These are phyloP conservation scores for Nyssa sinensis DNA, from an alignment of 148 eudicot genomes.

Conservation along the genomic window DNA sequence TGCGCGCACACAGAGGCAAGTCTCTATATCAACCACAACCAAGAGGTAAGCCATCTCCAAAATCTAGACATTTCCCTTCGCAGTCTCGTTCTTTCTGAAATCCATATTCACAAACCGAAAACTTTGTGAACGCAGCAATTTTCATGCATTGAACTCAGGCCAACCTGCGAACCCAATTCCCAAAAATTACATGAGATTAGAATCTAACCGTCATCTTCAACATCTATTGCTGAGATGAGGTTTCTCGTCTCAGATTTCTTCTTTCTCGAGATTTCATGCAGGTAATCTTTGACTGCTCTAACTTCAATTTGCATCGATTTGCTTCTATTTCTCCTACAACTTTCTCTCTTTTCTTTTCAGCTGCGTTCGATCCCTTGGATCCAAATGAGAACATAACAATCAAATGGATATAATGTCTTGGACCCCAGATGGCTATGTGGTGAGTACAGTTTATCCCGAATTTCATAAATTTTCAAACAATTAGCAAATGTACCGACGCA, in stretches of 20 bases:
- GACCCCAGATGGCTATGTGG: constrained; percentile 88
- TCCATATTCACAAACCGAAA: no score
- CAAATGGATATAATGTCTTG: constrained; percentile 85
- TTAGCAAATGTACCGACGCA: constrained; percentile 81
- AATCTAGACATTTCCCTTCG: constrained; percentile 10
- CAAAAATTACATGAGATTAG: neutral
- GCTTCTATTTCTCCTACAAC: neutral
- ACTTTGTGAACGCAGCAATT: no score
- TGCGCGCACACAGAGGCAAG: neutral
- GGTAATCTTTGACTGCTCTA: constrained; percentile 26
- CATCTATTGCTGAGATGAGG: constrained; percentile 30
- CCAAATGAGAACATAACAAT: constrained; percentile 87
- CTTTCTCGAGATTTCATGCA: constrained; percentile 35
- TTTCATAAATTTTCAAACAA: constrained; percentile 34
- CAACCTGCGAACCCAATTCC: neutral
- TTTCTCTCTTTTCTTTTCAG: constrained; percentile 33
- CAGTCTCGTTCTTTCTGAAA: constrained; percentile 6
- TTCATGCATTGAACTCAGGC: neutral
- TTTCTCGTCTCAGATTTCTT: constrained; percentile 22
- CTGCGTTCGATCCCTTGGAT: constrained; percentile 86
- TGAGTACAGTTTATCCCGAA: constrained; percentile 13
- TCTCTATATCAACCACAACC: constrained; percentile 47
- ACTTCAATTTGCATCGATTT: neutral
- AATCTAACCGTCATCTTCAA: neutral
- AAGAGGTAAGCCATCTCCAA: constrained; percentile 44